Conservation (phyloP, 2,329 filamentous ascomycete genomes). For the Fusarium mexicanum region DNA sequence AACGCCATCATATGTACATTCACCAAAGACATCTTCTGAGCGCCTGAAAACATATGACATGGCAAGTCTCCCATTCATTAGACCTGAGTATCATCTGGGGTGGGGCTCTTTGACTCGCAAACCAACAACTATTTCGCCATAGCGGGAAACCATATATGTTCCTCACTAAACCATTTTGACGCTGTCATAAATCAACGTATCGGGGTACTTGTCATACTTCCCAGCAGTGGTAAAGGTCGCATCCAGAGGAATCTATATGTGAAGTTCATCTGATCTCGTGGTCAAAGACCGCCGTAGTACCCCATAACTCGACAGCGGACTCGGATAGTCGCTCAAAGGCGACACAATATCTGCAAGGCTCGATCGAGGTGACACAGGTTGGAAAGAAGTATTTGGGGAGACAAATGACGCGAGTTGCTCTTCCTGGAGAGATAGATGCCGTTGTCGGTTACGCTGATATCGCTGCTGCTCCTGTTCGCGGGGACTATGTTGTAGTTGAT, state of each 20-base stretch:
- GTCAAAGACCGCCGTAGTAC: constrained; percentile 39
- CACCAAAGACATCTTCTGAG: not conserved
- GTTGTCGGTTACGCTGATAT: constrained; percentile 2
- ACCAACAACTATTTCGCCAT: not conserved
- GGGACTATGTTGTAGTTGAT: constrained; percentile 9
- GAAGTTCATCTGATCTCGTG: constrained; percentile 41
- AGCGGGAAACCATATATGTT: not conserved
- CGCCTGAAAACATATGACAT: not conserved
- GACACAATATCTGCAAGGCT: constrained; percentile 40
- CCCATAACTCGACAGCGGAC: constrained; percentile 35
- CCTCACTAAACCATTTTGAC: not conserved
- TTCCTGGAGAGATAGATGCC: constrained; percentile 26
- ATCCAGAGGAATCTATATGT: not conserved
- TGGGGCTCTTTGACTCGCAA: not conserved
- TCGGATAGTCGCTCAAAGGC: constrained; percentile 39
- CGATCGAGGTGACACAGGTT: constrained; percentile 24
- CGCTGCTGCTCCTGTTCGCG: constrained; percentile 1
- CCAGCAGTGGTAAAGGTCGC: not conserved
- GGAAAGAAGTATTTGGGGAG: constrained; percentile 21
- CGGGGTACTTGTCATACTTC: not conserved
- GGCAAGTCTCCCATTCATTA: not conserved
- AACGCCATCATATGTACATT: not conserved
- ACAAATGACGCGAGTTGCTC: constrained; percentile 13
- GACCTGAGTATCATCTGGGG: not conserved
- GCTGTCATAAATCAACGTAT: not conserved